These are phyloP conservation scores for Harringtonia lauricola DNA, from an alignment of 2,329 filamentous ascomycete genomes.

Conservation along the genomic window DNA sequence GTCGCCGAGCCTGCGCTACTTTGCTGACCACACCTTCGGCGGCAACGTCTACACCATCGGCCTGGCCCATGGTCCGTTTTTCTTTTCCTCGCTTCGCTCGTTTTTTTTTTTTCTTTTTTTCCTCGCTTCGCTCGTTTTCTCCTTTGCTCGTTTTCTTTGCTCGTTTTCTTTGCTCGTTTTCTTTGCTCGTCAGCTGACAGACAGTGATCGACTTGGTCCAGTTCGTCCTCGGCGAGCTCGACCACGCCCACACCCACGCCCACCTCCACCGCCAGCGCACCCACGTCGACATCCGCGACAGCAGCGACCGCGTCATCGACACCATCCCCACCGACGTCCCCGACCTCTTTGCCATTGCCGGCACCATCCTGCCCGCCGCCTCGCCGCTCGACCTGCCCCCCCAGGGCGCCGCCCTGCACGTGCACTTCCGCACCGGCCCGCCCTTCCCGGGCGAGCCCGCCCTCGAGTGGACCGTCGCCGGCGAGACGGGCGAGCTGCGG, in stretches of 20 bases:
- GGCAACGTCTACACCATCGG: conserved; percentile 32
- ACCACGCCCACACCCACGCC: conserved; percentile 25
- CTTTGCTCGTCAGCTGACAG: no score
- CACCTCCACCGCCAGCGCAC: conserved; percentile 32
- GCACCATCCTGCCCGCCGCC: conserved; percentile 17
- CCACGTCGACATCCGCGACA: conserved; percentile 14
- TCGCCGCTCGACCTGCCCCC: conserved; percentile 9
- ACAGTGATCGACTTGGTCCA: conserved; percentile 35
- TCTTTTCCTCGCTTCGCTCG: no score
- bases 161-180: no score
- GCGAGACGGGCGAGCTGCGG: conserved; percentile 38
- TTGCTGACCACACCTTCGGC: conserved; percentile 33
- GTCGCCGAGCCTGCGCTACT: conserved; percentile 34
- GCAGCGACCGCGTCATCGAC: no score
- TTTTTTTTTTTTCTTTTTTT: no score
- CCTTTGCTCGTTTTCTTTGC: no score
- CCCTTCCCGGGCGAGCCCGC: conserved; percentile 34
- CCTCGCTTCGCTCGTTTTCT: no score
- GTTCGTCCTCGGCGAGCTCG: conserved; percentile 32
- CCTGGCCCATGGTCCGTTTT: conserved; percentile 30
- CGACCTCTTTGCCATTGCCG: conserved; percentile 21
- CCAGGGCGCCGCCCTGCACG: conserved; percentile 26
- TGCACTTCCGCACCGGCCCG: conserved; percentile 35
- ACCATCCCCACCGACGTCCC: conserved; percentile 16
- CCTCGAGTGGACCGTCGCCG: conserved; percentile 38